phyloP scores from a whole-genome alignment of 2,329 filamentous ascomycete genomes.

The Pseudodiploospora longispora region DNA sequence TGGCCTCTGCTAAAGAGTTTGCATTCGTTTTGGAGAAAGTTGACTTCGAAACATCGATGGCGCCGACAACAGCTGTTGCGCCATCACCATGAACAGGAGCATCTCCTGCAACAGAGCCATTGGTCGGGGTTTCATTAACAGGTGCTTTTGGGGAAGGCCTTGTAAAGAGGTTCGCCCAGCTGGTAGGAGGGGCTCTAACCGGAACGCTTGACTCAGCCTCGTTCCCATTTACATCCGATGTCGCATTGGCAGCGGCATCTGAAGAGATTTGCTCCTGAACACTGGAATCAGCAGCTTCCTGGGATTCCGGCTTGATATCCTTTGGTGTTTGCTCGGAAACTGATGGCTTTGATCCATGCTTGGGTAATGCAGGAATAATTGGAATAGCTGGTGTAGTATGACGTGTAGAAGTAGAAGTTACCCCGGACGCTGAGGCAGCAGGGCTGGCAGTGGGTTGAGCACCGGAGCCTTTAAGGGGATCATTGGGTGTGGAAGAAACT shows the following conservation, averaged over 20 bases:
- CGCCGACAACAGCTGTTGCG: slow-evolving; percentile 9
- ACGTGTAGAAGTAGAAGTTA: slow-evolving; percentile 16
- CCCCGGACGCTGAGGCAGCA: slow-evolving; percentile 17
- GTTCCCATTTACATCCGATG: slow-evolving; percentile 1
- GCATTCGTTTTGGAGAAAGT: slow-evolving; percentile 37
- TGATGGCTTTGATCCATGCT: slow-evolving; percentile 21
- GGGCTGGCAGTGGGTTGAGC: slow-evolving; percentile 4
- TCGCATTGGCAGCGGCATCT: neutral
- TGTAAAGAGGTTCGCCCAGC: slow-evolving; percentile 34
- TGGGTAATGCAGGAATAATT: slow-evolving; percentile 40
- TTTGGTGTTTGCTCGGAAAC: slow-evolving; percentile 11
- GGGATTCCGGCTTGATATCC: neutral
- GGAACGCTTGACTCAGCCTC: slow-evolving; percentile 16
- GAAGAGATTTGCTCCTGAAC: slow-evolving; percentile 3
- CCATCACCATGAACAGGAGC: slow-evolving; percentile 17
- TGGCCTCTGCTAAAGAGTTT: slow-evolving; percentile 65
- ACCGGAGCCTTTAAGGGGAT: slow-evolving; percentile 12
- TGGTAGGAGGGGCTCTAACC: slow-evolving; percentile 25
- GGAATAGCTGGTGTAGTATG: slow-evolving; percentile 32
- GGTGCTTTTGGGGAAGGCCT: slow-evolving; percentile 17
- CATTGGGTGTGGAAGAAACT: neutral
- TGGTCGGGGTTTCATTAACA: slow-evolving; percentile 10
- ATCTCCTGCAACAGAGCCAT: slow-evolving; percentile 19
- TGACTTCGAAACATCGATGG: slow-evolving; percentile 16
- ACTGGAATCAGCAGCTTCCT: slow-evolving; percentile 7